Conservation (phyloP, 805 yeast genomes). For the Myxozyma vanderwaltii region DNA sequence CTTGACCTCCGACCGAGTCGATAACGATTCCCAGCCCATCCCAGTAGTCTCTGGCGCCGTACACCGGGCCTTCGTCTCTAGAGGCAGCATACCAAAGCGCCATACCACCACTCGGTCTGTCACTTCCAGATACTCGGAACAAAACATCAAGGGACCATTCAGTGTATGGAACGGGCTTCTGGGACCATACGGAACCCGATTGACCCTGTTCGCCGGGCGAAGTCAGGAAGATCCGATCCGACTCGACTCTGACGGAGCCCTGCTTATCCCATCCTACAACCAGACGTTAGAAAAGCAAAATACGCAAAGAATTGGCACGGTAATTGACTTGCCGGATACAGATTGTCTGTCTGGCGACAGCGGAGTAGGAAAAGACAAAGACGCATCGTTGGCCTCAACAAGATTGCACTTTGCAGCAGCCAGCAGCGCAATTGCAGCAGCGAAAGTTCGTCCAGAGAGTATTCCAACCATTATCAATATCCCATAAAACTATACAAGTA, state of each 20-base stretch:
- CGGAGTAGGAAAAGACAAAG: conserved; percentile 22
- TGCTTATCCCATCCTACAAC: conserved; percentile 34
- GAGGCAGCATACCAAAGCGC: conserved; percentile 44
- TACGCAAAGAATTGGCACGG: neutral
- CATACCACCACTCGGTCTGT: conserved; percentile 44
- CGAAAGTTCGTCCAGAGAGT: neutral
- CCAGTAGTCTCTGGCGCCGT: conserved; percentile 45
- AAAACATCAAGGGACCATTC: conserved; percentile 44
- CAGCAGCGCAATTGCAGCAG: neutral
- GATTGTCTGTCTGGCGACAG: conserved; percentile 23
- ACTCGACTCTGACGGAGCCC: conserved; percentile 34
- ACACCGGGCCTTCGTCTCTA: conserved; percentile 42
- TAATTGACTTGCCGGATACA: conserved; percentile 18
- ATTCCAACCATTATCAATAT: conserved; percentile 2
- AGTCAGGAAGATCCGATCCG: conserved; percentile 36
- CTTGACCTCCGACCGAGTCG: conserved; percentile 41
- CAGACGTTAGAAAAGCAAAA: neutral
- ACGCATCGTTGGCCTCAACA: conserved; percentile 1
- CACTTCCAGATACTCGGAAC: conserved; percentile 41
- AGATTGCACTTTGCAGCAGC: conserved; percentile 2
- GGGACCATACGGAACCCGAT: conserved; percentile 44
- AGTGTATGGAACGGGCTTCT: conserved; percentile 35
- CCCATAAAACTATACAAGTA: neutral
- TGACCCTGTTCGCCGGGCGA: conserved; percentile 35
- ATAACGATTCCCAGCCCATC: conserved; percentile 47